Percentiles rank a stretch among this genome's conserved stretches.
Conservation (phyloP, 768 basidiomycete genomes). For the Punctularia strigosozonata region DNA sequence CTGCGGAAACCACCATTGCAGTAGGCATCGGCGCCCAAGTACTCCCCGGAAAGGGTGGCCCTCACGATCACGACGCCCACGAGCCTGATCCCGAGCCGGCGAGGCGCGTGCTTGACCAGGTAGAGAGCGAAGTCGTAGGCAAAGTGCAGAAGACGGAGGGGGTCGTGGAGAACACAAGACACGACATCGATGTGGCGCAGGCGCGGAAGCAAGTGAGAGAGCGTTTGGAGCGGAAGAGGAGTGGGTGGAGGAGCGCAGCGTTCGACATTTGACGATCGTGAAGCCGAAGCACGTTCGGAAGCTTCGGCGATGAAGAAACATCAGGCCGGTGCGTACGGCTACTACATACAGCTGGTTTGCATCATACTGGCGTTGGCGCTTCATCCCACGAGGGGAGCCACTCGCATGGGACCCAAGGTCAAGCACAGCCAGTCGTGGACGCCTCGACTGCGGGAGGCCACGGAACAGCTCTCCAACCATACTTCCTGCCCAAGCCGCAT, state of each 20-base stretch:
- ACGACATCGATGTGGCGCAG: constrained; percentile 3
- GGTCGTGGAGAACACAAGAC: constrained; percentile 4
- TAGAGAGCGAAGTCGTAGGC: constrained; percentile 4
- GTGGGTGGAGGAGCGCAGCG: constrained; percentile 36
- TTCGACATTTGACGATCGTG: constrained; percentile 33
- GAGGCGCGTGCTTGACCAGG: neutral
- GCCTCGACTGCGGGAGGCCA: too few relatives aligned
- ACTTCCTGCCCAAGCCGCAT: too few relatives aligned
- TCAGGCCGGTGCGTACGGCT: too few relatives aligned
- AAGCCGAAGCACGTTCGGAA: too few relatives aligned
- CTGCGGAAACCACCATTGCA: constrained; percentile 12
- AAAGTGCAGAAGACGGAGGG: constrained; percentile 7
- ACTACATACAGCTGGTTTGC: too few relatives aligned
- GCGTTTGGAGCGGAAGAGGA: constrained; percentile 3
- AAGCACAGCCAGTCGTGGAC: too few relatives aligned
- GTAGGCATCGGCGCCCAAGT: constrained; percentile 16
- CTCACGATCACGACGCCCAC: constrained; percentile 4
- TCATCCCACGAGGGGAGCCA: too few relatives aligned
- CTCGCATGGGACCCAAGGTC: too few relatives aligned
- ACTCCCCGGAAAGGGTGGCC: constrained; percentile 14
- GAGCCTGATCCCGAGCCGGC: neutral
- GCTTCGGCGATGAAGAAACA: too few relatives aligned
- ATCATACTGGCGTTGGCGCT: too few relatives aligned
- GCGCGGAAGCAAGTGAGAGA: constrained; percentile 2
- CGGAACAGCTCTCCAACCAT: too few relatives aligned